Evolutionary conservation across 192 early-diverging fungal species (phyloP), one percentile per base, ranked within the genome.

Genomic region (Coemansia sp.): DNA sequence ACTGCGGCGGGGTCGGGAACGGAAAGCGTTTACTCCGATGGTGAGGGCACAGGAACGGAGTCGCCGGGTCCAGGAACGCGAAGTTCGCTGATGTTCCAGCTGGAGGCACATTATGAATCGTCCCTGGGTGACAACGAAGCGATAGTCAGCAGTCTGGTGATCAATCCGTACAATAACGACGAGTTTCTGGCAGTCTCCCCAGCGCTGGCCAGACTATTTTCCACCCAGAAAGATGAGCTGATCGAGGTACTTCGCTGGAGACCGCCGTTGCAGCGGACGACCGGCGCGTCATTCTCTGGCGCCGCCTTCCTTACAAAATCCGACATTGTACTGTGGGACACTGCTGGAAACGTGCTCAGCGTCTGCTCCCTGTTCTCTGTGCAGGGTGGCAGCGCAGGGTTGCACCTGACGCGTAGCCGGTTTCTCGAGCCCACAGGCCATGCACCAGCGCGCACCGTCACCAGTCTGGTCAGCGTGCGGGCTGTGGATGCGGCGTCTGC

Each of bases 131-230:
- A 48, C 8, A 70, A 61, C 14, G 67, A 60, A 19, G 77, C 62
- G 11, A 37, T 52, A 5, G 67, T 67, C 48, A 40, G 33, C 11
- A 17, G 50, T 29, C 64, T 80, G 23, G 64, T 55, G 37, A 34
- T 70, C 14, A 80, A 73, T 42, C 77, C 71, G 17, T 65, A 53
- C 41, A 80, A 80, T 33, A 67, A 75, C 6, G 79, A 81, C 50
- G 79, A 81, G 73, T 75, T 81, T 38, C 56, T 81, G 27, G 79
- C 70, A 9, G 68, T 81, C 3, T 75, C 72, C 3, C 56, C 68
- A 11, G 31, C 38, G 17, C 36, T 62, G n/a, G 79, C 72, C 36
- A 61, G 79, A 4, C 72, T 81, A 13, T 75, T 81, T 61, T 65
- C 73, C 14, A 72, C 70, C 31, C 68, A 72, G 7, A 48, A 48